These are phyloP conservation scores for Penicillium sp. DNA, from an alignment of 2,329 filamentous ascomycete species.

Conservation along the genomic window DNA sequence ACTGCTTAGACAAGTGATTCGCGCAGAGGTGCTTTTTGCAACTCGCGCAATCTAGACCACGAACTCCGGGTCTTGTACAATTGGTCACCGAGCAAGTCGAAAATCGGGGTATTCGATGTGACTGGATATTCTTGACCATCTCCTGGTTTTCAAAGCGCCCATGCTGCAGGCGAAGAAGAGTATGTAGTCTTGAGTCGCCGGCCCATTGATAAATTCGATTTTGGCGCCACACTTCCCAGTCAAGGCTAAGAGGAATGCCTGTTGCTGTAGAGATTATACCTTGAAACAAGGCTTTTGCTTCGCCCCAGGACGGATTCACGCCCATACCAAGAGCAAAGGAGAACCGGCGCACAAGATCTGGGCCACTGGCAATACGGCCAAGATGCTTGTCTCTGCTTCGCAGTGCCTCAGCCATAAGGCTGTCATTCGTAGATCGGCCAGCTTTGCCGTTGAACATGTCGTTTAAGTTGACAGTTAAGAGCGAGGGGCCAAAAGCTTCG, in stretches of 20 bases:
- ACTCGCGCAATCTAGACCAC: constrained; percentile 7
- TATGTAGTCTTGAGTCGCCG: neutral
- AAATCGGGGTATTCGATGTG: neutral
- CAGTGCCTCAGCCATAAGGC: neutral
- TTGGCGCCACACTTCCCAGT: constrained; percentile 4
- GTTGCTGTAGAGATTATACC: constrained; percentile 8
- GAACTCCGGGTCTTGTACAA: constrained; percentile 6
- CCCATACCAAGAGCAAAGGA: constrained; percentile 9
- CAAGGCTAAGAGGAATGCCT: neutral
- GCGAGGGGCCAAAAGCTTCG: constrained; percentile 13
- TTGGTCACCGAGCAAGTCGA: constrained; percentile 9
- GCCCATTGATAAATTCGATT: constrained; percentile 11
- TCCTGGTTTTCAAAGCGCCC: neutral
- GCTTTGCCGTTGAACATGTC: constrained; percentile 1
- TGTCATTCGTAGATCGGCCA: neutral
- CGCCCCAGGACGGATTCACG: constrained; percentile 1
- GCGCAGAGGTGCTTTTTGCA: constrained; percentile 11
- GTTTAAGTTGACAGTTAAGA: constrained; percentile 5
- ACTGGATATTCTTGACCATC: neutral
- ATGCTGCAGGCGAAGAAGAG: neutral
- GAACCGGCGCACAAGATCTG: constrained; percentile 12
- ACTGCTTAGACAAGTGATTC: constrained; percentile 4
- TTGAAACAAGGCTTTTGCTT: constrained; percentile 2
- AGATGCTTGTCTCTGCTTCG: neutral
- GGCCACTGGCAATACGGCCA: neutral